Evolutionary conservation across 257 asterid species (phyloP), one percentile per base, ranked within the genome.

Genomic region (Haberlea rhodopensis): DNA sequence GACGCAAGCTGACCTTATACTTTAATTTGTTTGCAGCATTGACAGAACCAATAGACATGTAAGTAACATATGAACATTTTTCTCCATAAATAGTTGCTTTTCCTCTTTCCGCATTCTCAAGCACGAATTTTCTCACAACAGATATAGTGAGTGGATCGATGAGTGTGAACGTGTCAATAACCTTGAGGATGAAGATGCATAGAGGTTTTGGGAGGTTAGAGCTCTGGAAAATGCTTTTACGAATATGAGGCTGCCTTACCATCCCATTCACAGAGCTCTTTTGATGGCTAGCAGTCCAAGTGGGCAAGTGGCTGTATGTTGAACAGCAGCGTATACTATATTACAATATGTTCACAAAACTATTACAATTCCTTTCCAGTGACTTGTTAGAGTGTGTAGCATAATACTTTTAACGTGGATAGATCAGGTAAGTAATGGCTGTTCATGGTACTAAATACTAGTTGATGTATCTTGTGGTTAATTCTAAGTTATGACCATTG

Each of bases 101-200:
- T 26, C 5, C 5, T 27, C 31, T 10, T 15, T 28, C 51, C 1
- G 20, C 54, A 60, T 26, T 46, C 21, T 16, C 21, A 34, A 58
- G n/a, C 27, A 22, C 65, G 24, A 51, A 1, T 53, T 67, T 8
- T 52, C 13, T 32, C 46, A 22, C 15, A 9, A 60, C 85, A 87
- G 95, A 71, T 92, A 92, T 60, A 81, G 97, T 55, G 99, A 92
- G 70, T 92, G 99, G 99, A 92, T 92, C 34, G 99, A 92, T 18
- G 99, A 92, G 76, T 92, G 99, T 9, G 98, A 92, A 60, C 89
- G 92, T 0, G 96, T 85, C 69, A 92, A 90, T 72, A 81, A 72
- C 68, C 68, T 25, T 16, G 96, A 79, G 62, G 98, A 79, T 0
- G 98, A 88, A 9, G 97, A 75, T 18, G 88, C 69, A 5, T 73